phyloP scores from a whole-genome alignment of 768 basidiomycete genomes.

The Russula sp. region DNA sequence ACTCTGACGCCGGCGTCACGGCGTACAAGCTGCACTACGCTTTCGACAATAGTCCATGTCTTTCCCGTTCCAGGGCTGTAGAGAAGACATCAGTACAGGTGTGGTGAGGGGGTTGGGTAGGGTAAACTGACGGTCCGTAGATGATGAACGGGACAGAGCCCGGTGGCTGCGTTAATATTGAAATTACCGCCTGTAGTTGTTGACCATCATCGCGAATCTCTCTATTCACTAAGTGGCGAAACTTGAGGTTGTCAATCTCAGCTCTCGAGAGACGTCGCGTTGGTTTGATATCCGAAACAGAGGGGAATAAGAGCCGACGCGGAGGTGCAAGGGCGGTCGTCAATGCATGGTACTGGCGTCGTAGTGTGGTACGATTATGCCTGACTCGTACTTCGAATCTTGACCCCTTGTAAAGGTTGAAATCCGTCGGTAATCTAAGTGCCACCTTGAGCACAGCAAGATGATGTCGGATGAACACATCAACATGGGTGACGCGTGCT shows the following conservation, averaged over 20 bases:
- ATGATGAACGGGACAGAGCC: conserved; percentile 56
- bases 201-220: conserved; percentile 46
- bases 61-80: conserved; percentile 44
- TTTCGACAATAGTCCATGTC: conserved; percentile 40
- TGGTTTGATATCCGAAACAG: conserved; percentile 34
- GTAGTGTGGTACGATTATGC: conserved; percentile 52
- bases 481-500: conserved; percentile 5
- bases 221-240: conserved; percentile 40
- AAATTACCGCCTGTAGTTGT: conserved; percentile 47
- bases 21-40: conserved; percentile 38
- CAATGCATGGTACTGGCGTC: conserved; percentile 61
- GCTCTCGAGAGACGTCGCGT: conserved; percentile 23
- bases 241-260: conserved; percentile 13
- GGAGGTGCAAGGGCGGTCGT: conserved; percentile 43
- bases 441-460: conserved; percentile 46
- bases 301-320: conserved; percentile 53
- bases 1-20: conserved; percentile 32
- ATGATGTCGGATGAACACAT: neutral
- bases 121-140: conserved; percentile 56
- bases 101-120: neutral
- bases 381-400: conserved; percentile 50
- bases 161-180: conserved; percentile 44
- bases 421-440: conserved; percentile 44
- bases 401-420: conserved; percentile 40
- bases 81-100: neutral